Conservation (phyloP, 768 basidiomycete species). For the Agaricus blazei region DNA sequence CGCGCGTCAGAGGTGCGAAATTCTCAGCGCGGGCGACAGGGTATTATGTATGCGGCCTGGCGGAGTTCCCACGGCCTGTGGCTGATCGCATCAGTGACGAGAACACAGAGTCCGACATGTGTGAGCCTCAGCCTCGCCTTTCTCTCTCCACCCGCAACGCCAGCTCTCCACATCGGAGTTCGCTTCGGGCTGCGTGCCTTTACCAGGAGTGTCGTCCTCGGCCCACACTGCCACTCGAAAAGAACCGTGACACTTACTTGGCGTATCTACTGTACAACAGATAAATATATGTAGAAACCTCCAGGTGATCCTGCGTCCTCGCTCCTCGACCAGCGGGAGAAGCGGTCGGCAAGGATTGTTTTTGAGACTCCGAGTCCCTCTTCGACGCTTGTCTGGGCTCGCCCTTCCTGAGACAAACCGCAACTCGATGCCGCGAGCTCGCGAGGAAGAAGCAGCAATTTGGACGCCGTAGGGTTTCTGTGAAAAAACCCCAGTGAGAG, state of each 20-base stretch:
- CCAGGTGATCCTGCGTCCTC: constrained; percentile 94
- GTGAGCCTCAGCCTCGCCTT: constrained; percentile 85
- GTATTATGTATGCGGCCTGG: too few relatives aligned
- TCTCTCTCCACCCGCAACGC: constrained; percentile 71
- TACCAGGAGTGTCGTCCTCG: constrained; percentile 87
- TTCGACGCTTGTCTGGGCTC: constrained; percentile 91
- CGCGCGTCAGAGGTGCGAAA: background rate
- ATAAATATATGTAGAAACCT: constrained; percentile 52
- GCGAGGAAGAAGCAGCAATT: constrained; percentile 62
- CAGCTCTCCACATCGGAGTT: constrained; percentile 31
- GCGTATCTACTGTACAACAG: constrained; percentile 11
- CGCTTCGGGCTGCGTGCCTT: constrained; percentile 64
- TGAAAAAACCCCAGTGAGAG: constrained; percentile 8
- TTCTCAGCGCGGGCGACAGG: background rate
- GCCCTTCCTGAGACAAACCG: constrained; percentile 43
- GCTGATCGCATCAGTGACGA: too few relatives aligned
- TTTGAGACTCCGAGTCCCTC: constrained; percentile 65
- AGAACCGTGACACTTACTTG: constrained; percentile 19
- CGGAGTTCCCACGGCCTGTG: background rate
- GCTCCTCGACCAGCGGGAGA: constrained; percentile 86
- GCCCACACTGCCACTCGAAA: constrained; percentile 24
- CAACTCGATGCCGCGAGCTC: constrained; percentile 14
- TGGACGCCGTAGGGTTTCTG: constrained; percentile 54
- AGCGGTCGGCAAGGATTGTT: constrained; percentile 92
- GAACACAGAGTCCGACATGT: background rate